A percentile compares a stretch with the other conserved stretches of the same genome.
phyloP scores from a whole-genome alignment of 1,139 yeast genomes.

The Yamadazyma trypodendri region DNA sequence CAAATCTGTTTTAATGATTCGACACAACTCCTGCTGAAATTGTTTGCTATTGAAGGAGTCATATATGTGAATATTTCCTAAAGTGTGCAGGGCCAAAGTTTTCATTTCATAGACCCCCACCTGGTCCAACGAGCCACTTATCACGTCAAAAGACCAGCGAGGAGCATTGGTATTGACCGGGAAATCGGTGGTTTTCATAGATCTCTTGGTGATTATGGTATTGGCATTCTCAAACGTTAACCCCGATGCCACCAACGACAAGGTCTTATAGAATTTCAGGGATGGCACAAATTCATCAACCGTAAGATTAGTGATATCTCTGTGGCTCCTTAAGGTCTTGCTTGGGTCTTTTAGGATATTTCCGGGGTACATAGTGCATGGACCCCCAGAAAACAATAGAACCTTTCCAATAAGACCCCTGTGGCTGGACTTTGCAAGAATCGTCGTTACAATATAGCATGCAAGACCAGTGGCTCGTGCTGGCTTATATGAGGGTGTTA shows the following conservation, averaged over 20 bases:
- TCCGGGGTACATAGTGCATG: conserved; percentile 38
- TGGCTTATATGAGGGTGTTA: conserved; percentile 29
- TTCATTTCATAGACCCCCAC: conserved; percentile 44
- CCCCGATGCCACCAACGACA: conserved; percentile 34
- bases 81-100: conserved; percentile 25
- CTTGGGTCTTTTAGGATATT: conserved; percentile 21
- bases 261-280: conserved; percentile 27
- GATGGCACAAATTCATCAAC: conserved; percentile 27
- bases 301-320: conserved; percentile 30
- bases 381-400: conserved; percentile 33
- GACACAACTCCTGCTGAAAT: conserved; percentile 14
- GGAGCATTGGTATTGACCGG: conserved; percentile 21
- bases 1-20: conserved; percentile 1
- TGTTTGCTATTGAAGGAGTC: conserved; percentile 26
- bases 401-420: conserved; percentile 26
- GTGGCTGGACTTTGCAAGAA: conserved; percentile 21
- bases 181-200: conserved; percentile 26
- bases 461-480: conserved; percentile 35
- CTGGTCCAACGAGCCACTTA: conserved; percentile 47
- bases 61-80: conserved; percentile 28
- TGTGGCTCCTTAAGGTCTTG: conserved; percentile 30
- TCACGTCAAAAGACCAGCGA: conserved; percentile 30
- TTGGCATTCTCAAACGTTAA: conserved; percentile 22
- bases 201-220: conserved; percentile 16
- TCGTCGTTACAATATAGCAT: conserved; percentile 21